Percentiles rank a stretch among this genome's conserved stretches.
Evolutionary conservation across 140 eudicot genomes (phyloP).

Genomic region (Oenanthe javanica): DNA sequence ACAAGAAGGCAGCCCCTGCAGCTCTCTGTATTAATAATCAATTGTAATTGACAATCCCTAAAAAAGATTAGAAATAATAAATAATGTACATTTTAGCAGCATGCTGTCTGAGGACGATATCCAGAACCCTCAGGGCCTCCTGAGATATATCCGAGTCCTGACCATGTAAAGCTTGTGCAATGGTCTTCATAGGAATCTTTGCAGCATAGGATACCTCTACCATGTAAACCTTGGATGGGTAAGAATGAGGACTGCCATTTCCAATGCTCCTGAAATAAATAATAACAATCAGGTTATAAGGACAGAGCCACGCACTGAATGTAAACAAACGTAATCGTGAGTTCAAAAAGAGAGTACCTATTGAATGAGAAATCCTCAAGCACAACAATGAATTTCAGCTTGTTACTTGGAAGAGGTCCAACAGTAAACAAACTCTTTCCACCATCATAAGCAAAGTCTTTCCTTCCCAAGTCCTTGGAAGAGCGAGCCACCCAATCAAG

Average conservation of each 20-base stretch:
- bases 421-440: constrained; percentile 23
- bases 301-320: background rate
- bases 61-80: background rate
- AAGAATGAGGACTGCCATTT: constrained; percentile 17
- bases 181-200: constrained; percentile 41
- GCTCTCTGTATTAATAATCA: background rate
- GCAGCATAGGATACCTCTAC: constrained; percentile 47
- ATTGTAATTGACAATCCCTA: background rate
- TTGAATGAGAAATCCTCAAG: constrained; percentile 29
- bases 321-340: background rate
- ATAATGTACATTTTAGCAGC: constrained; percentile 46
- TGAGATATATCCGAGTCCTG: constrained; percentile 39
- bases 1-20: too few relatives aligned
- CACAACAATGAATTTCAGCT: constrained; percentile 45
- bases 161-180: constrained; percentile 32
- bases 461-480: too few relatives aligned
- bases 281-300: background rate
- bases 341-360: constrained; percentile 16
- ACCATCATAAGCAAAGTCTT: too few relatives aligned
- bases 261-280: constrained; percentile 22
- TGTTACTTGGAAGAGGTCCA: constrained; percentile 41
- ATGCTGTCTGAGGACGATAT: constrained; percentile 24
- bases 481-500: too few relatives aligned
- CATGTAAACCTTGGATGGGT: constrained; percentile 32
- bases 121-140: constrained; percentile 39